These are phyloP conservation scores for Zygoascus flipseniorum DNA, from an alignment of 805 yeast species.

Conservation along the genomic window DNA sequence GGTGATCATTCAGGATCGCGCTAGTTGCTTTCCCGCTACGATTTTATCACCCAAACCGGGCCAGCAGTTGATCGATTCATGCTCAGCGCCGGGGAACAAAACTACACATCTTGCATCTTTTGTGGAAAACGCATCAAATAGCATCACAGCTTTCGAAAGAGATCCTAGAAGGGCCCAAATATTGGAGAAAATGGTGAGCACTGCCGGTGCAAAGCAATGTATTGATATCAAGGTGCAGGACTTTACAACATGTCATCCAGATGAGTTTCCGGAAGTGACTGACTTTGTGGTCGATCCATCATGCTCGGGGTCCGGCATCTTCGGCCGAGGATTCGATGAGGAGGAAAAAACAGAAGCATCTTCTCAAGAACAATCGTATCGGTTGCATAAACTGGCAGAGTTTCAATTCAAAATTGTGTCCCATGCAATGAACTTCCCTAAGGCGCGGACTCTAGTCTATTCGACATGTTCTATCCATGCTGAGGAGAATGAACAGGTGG, in stretches of 20 bases:
- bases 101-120: conserved; percentile 85
- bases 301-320: conserved; percentile 96
- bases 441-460: conserved; percentile 70
- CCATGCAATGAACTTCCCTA: conserved; percentile 78
- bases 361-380: conserved; percentile 27
- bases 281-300: conserved; percentile 93
- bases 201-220: conserved; percentile 55
- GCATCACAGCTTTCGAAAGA: conserved; percentile 79
- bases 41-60: conserved; percentile 59
- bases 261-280: conserved; percentile 53
- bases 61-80: conserved; percentile 73
- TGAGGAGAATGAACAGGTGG: conserved; percentile 91
- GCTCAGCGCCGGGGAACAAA: conserved; percentile 98
- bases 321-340: conserved; percentile 65
- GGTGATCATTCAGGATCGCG: conserved; percentile 88
- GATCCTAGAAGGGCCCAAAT: conserved; percentile 65
- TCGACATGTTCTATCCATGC: conserved; percentile 95
- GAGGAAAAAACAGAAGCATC: conserved; percentile 24
- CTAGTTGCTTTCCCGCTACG: conserved; percentile 92
- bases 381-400: conserved; percentile 67
- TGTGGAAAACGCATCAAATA: conserved; percentile 30
- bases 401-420: conserved; percentile 84
- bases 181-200: conserved; percentile 65
- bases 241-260: conserved; percentile 53
- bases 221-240: conserved; percentile 43